Evolutionary conservation across 208 protist genomes (phyloP), one percentile per base, ranked within the genome.

Genomic region (Acanthamoeba healyi): DNA sequence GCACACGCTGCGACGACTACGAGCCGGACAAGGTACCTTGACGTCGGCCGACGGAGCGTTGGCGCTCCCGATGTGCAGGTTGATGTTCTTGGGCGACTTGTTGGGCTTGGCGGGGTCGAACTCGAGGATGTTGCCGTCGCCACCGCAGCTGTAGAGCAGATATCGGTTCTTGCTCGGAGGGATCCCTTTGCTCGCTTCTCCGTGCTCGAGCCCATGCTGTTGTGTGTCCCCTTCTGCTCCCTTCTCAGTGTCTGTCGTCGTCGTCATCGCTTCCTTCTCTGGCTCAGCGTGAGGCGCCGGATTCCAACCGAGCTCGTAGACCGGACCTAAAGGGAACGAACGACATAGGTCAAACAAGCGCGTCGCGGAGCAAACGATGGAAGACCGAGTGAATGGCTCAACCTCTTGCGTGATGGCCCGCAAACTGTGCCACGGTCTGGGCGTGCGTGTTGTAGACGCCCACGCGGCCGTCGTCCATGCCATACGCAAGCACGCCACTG

Each of bases 281-380:
- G 67, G 22, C 12, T 77, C 67, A 46, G 17, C 12, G 38, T 51
- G 19, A 24, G 77, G 24, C 44, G 77, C 77, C 29, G 24, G 5
- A 38, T 86, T 49, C 84, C 84, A 91, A 14, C 84, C 84, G n/a
- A 91, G 84, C 84, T 91, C 84, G 42, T 91, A 91, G n/a, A 91
- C 61, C 22, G 84, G 84, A 7, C 84, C 82, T 89, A 36, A 17
- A 10, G 14, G 3, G 61, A 36, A 70, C 29, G 12, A 38, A n/a
- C 9, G 0, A 36, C 15, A 15, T 10, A 0, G 22, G 49, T 19
- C 49, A 54, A 54, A 5, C 46, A 51, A 49, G 0, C 46, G 46
- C n/a, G n/a, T n/a, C n/a, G n/a, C n/a, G n/a, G n/a, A n/a, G n/a
- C n/a, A n/a, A n/a, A n/a, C n/a, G n/a, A n/a, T n/a, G n/a, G n/a